Percentiles rank a stretch among this genome's conserved stretches.
Conservation (phyloP, 192 early-diverging fungal species). For the Podila epicladia region DNA sequence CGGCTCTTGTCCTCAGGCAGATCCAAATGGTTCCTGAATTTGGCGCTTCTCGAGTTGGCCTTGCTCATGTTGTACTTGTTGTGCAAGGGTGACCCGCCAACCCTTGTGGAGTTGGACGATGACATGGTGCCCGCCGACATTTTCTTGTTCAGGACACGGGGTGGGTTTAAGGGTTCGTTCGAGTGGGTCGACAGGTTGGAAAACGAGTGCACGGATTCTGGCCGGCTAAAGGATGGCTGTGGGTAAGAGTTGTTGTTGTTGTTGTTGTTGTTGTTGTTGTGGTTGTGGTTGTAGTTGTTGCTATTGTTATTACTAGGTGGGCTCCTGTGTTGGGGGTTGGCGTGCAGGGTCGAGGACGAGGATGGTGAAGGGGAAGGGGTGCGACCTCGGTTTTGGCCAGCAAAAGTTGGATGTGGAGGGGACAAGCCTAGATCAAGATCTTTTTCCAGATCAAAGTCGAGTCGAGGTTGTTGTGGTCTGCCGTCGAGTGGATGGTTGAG, state of each 20-base stretch:
- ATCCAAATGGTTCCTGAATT: conserved; percentile 5
- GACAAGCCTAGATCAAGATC: background rate
- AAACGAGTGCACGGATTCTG: conserved; percentile 3
- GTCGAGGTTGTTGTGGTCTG: background rate
- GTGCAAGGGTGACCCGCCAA: background rate
- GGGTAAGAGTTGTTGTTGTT: background rate
- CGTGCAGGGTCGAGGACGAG: background rate
- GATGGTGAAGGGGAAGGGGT: background rate
- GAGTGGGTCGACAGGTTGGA: conserved; percentile 11
- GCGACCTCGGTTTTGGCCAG: background rate
- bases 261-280: background rate
- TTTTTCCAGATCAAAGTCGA: background rate
- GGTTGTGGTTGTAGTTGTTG: background rate
- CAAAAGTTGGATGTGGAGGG: background rate
- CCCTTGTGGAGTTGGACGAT: background rate
- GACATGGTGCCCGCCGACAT: background rate
- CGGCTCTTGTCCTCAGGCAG: conserved; percentile 9
- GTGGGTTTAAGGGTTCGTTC: conserved; percentile 15
- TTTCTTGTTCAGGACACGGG: background rate
- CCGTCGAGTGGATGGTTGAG: background rate
- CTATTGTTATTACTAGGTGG: background rate
- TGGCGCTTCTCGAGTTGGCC: background rate
- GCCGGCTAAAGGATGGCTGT: conserved; percentile 3
- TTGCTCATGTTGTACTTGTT: conserved; percentile 4
- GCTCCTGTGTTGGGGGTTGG: too few relatives aligned